Conservation (phyloP, 306 rosid species). For the Spatholobus suberectus region DNA sequence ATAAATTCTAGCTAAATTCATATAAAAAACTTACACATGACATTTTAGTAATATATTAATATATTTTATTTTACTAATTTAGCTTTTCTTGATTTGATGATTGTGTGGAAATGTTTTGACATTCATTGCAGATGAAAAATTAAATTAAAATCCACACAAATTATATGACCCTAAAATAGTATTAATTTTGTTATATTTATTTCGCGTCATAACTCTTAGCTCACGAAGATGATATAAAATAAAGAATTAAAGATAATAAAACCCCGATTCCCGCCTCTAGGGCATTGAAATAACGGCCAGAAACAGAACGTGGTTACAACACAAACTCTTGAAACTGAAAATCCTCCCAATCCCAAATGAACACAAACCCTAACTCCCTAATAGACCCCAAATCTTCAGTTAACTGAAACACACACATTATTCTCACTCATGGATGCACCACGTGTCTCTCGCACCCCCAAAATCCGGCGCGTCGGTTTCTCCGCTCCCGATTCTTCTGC, state of each 20-base stretch:
- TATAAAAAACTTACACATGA: no score
- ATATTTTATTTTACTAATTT: neutral
- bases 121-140: neutral
- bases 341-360: neutral
- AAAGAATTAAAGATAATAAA: neutral
- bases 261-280: slow-evolving; percentile 21
- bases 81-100: neutral
- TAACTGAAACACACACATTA: neutral
- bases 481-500: slow-evolving; percentile 58
- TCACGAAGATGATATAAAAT: neutral
- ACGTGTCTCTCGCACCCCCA: slow-evolving; percentile 61
- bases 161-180: neutral
- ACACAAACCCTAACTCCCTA: slow-evolving; percentile 5
- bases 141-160: neutral
- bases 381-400: neutral
- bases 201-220: neutral
- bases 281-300: slow-evolving; percentile 10
- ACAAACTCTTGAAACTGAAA: neutral
- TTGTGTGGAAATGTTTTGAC: neutral
- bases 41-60: neutral
- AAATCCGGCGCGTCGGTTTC: slow-evolving; percentile 80
- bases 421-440: slow-evolving; percentile 65
- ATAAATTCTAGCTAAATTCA: no score
- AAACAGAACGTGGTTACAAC: slow-evolving; percentile 13
- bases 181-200: no score